Evolutionary conservation across 2,329 filamentous ascomycete genomes (phyloP).

Genomic region (Xylariaceae sp.): DNA sequence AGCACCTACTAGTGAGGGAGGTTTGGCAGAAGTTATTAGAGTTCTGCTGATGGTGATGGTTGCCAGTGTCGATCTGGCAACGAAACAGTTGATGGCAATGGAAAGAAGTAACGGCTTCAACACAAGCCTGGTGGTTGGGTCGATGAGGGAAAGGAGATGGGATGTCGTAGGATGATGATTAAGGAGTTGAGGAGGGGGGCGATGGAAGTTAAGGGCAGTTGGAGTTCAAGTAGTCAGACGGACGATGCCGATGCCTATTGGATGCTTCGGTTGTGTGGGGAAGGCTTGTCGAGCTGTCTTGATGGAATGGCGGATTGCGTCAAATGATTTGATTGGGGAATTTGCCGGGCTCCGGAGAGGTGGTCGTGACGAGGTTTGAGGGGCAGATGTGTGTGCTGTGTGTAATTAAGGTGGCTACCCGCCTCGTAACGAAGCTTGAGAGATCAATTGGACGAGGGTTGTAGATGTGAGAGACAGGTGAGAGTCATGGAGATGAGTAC

Average conservation of each 20-base stretch:
- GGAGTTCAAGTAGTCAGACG: conserved; percentile 2
- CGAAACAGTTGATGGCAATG: conserved; percentile 2
- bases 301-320: too few relatives aligned
- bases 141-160: conserved; percentile 4
- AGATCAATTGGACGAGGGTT: conserved; percentile 11
- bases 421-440: too few relatives aligned
- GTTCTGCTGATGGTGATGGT: background rate
- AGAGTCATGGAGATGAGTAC: conserved; percentile 1
- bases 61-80: background rate
- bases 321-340: too few relatives aligned
- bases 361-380: too few relatives aligned
- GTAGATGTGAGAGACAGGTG: conserved; percentile 11
- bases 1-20: background rate
- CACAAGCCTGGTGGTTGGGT: conserved; percentile 2
- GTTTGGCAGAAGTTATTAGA: background rate
- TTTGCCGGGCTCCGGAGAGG: too few relatives aligned
- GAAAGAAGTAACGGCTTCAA: background rate
- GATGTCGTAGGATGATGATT: conserved; percentile 12
- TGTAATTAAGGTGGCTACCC: too few relatives aligned
- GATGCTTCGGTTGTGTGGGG: too few relatives aligned
- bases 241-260: conserved; percentile 5
- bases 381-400: too few relatives aligned
- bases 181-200: conserved; percentile 18
- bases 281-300: too few relatives aligned
- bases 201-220: conserved; percentile 11